phyloP scores from a whole-genome alignment of 2,329 filamentous ascomycete species.

The Lachnellula subtilissima region DNA sequence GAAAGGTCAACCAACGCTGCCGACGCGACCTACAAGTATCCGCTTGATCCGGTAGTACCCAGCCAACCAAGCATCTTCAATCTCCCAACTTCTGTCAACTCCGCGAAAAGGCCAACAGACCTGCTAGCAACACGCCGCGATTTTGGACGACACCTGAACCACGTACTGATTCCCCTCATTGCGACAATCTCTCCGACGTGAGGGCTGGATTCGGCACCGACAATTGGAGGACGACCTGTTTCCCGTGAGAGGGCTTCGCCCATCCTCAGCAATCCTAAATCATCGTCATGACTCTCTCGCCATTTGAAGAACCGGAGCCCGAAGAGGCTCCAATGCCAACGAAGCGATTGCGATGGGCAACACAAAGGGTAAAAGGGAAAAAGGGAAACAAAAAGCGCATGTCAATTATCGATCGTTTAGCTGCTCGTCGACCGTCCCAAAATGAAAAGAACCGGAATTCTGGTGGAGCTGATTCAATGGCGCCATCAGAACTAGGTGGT shows the following conservation, averaged over 20 bases:
- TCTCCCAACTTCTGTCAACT: background rate
- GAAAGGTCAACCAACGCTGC: background rate
- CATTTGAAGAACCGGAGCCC: conserved; percentile 23
- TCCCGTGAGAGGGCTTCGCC: conserved; percentile 19
- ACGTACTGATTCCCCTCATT: background rate
- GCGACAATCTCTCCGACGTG: background rate
- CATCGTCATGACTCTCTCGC: conserved; percentile 17
- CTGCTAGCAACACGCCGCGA: background rate
- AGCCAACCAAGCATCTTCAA: background rate
- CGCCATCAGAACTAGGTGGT: conserved; percentile 29
- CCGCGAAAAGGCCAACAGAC: background rate
- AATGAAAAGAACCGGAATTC: conserved; percentile 65
- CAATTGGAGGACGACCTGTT: conserved; percentile 13
- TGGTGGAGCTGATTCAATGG: conserved; percentile 32
- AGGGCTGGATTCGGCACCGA: background rate
- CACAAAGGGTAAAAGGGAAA: conserved; percentile 74
- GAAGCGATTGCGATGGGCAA: conserved; percentile 90
- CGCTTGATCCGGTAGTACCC: conserved; percentile 12
- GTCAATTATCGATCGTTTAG: conserved; percentile 68
- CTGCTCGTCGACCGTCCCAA: conserved; percentile 51
- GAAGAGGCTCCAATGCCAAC: conserved; percentile 52
- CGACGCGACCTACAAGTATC: conserved; percentile 8
- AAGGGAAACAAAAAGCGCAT: conserved; percentile 74
- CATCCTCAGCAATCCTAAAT: conserved; percentile 12
- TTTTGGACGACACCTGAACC: background rate